A percentile compares a stretch with the other conserved stretches of the same genome.
These are phyloP conservation scores for Vanrija humicola DNA, from an alignment of 1,284 basidiomycete genomes.

Conservation along the genomic window DNA sequence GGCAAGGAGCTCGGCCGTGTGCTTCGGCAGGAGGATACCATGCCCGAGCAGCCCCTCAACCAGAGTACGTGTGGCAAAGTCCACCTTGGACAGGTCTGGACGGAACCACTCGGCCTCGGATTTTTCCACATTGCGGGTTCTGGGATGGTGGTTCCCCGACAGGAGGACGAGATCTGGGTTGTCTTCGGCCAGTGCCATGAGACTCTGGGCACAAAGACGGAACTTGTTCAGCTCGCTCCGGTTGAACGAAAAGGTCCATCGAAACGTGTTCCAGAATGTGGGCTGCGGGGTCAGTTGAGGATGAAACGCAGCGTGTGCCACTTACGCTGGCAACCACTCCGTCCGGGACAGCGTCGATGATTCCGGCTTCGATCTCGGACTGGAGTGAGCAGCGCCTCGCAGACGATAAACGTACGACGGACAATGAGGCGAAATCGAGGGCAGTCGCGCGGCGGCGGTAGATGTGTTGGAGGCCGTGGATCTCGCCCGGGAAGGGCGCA, in stretches of 20 bases:
- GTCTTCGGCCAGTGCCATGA: conserved; percentile 23
- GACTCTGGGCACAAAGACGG: conserved; percentile 16
- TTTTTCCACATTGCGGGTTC: too few species aligned
- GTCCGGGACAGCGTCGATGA: conserved; percentile 33
- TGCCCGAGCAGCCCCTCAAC: conserved; percentile 46
- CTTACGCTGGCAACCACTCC: conserved; percentile 33
- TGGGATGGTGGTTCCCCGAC: background rate
- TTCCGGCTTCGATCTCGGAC: conserved; percentile 32
- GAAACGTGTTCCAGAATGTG: conserved; percentile 39
- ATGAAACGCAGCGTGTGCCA: background rate
- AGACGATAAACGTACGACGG: conserved; percentile 2
- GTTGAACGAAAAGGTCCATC: conserved; percentile 32
- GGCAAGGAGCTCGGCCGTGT: conserved; percentile 19
- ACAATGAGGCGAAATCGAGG: conserved; percentile 36
- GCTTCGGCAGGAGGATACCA: conserved; percentile 35
- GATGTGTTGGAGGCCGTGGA: background rate
- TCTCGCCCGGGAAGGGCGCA: conserved; percentile 21
- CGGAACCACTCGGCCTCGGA: conserved; percentile 1
- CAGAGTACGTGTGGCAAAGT: conserved; percentile 37
- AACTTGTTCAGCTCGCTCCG: conserved; percentile 12
- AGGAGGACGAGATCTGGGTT: conserved; percentile 35
- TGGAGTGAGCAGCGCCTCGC: conserved; percentile 9
- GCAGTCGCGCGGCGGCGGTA: conserved; percentile 37
- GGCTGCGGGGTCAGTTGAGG: conserved; percentile 20
- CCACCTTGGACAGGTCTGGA: conserved; percentile 22